Percentiles rank a stretch among this genome's conserved stretches.
Evolutionary conservation across 148 eudicot species (phyloP).

Genomic region (Oxyria digyna): DNA sequence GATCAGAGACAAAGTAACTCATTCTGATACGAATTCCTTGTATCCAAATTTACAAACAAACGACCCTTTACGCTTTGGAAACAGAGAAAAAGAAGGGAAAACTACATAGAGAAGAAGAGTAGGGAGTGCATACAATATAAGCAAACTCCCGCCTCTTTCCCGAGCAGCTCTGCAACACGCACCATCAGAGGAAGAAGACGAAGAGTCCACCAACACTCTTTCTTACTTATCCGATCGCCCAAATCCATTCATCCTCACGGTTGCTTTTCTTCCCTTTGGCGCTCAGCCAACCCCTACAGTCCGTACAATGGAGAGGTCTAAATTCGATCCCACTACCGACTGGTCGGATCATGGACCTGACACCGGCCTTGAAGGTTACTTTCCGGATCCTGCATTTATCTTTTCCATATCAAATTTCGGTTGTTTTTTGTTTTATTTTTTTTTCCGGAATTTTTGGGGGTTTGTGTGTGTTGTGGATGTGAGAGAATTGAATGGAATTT

Average conservation of each 20-base stretch:
- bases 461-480: conserved; percentile 16
- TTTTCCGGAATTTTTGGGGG: background rate
- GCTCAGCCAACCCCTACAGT: background rate
- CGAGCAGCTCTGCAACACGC: background rate
- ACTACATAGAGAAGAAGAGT: no score
- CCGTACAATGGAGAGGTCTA: conserved; percentile 16
- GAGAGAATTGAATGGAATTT: background rate
- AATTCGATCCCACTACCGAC: conserved; percentile 34
- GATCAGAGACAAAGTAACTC: no score
- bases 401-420: conserved; percentile 11
- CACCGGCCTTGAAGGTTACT: conserved; percentile 20
- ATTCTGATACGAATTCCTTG: no score
- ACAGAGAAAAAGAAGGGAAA: background rate
- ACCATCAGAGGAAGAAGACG: background rate
- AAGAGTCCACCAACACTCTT: conserved; percentile 1
- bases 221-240: conserved; percentile 5
- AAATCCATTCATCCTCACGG: background rate
- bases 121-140: background rate
- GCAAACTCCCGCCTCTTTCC: background rate
- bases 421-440: background rate
- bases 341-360: conserved; percentile 26
- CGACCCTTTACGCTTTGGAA: conserved; percentile 1
- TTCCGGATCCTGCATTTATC: background rate
- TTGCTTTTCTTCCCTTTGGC: background rate
- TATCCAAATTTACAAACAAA: no score